Conservation (phyloP, 768 basidiomycete genomes). For the Lactifluus pinguis region DNA sequence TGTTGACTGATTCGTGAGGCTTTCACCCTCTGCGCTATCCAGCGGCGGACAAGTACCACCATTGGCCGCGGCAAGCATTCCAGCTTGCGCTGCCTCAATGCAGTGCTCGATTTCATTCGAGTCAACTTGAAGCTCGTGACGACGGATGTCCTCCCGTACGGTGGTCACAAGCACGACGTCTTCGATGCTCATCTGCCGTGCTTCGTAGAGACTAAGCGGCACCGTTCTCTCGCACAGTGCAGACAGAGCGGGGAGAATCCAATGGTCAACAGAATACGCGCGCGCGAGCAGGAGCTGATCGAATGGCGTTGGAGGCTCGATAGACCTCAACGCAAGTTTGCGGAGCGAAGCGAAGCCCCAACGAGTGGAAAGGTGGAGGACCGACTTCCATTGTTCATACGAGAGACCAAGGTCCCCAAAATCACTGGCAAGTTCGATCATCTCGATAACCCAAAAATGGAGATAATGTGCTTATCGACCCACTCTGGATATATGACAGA, state of each 20-base stretch:
- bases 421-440: not conserved
- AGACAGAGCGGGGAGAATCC: slow-evolving; percentile 10
- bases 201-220: slow-evolving; percentile 12
- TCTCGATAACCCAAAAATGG: not conserved
- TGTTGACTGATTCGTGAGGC: not conserved
- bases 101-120: not conserved
- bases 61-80: not conserved
- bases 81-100: slow-evolving; percentile 5
- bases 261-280: slow-evolving; percentile 11
- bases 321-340: slow-evolving; percentile 11
- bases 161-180: slow-evolving; percentile 12
- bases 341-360: slow-evolving; percentile 20
- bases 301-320: slow-evolving; percentile 16
- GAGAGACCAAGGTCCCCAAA: slow-evolving; percentile 9
- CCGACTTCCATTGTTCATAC: slow-evolving; percentile 19
- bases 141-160: slow-evolving; percentile 17
- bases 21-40: not conserved
- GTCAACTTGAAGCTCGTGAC: slow-evolving; percentile 2
- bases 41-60: not conserved
- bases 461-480: not conserved
- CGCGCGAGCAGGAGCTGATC: slow-evolving; percentile 16
- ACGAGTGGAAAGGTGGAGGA: slow-evolving; percentile 16
- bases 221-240: slow-evolving; percentile 14
- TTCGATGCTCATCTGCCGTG: slow-evolving; percentile 11
- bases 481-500: slow-evolving; percentile 20